Evolutionary conservation across 225 moss, liverwort and hornwort species (phyloP), one percentile per base, ranked within the genome.

Genomic region (Physcomitrellopsis africana): DNA sequence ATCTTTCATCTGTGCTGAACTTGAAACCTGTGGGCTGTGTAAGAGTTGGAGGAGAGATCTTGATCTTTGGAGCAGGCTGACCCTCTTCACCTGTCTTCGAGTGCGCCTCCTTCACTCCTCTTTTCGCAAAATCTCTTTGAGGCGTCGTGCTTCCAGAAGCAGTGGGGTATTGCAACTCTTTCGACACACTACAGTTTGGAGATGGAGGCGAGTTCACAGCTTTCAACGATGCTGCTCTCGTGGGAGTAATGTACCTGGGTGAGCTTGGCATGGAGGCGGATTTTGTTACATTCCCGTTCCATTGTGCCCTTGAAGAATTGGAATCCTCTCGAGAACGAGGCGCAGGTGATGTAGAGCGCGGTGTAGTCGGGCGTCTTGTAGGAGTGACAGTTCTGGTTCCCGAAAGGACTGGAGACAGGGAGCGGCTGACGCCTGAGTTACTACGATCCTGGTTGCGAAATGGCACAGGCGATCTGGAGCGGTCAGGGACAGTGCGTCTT

Each of bases 1-100:
- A 88, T n/a, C 94, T 80, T 73, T 94, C 94, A 51, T 90, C 89
- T 27, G 87, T 89, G 48, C 86, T 87, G 73, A 93, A 93, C 47
- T 86, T 77, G 71, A 93, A 93, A 64, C 87, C 86, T 11, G 89
- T 76, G 46, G 81, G 80, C 42, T 81, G 77, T 8, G 93, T 93
- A 7, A 86, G 60, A 19, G 88, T 80, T 47, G 87, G 89, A 63
- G 89, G 89, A 63, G 89, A 85, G 12, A 82, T 73, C 73, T 85
- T 87, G 6, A 87, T 78, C 61, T 89, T 93, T 72, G 89, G 53
- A 16, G 77, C 80, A 72, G 87, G 80, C 24, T 68, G 68, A 27
- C 67, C 79, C 14, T 60, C 59, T 2, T 72, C 72, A 14, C 19
- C 41, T 9, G 29, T 29, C 65, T 63, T 76, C 18, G 49, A 49